Evolutionary conservation across 2,329 filamentous ascomycete genomes (phyloP), one percentile per base, ranked within the genome.

Genomic region (Cytospora piceicola): DNA sequence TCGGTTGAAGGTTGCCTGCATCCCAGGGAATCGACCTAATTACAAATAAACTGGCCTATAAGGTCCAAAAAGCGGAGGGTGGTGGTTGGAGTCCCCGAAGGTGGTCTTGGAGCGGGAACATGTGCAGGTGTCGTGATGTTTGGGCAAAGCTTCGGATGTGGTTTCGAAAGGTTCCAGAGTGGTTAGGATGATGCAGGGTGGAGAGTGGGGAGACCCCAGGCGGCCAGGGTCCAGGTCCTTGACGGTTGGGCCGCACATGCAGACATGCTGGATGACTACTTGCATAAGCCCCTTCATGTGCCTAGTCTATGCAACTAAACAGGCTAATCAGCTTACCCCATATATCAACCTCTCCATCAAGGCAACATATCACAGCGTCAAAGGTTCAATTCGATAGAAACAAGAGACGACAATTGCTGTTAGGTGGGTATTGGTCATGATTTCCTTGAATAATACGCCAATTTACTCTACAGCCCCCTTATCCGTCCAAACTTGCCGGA

Each of bases 151-250:
- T 57, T 52, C 61, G 61, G 53, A 63, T 57, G 61, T 57, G 42
- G 61, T 63, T 36, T 53, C 39, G 30, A 52, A 49, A 24, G 17
- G 30, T 20, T 15, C 61, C 53, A 30, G 53, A 39, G 39, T 39
- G 53, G 53, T 63, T 57, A 63, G 60, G 34, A 61, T 57, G 53
- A 57, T 63, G 61, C 20, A 57, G 53, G 60, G 55, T 52, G 53
- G 29, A 30, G 53, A 57, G 53, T 42, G 42, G 53, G 12, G 32
- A 36, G 53, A 27, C 52, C 53, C n/a, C n/a, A n/a, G n/a, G n/a
- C n/a, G n/a, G n/a, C n/a, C 39, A 57, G 32, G 53, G 39, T 34
- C 56, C 12, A 46, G 42, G 15, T 30, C 61, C 54, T 51, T 17
- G 29, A 30, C 29, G 22, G n/a, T n/a, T 42, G 49, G 39, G 32